Base-by-base conservation (phyloP, 2,329 filamentous ascomycete species). In the Madurella fahalii region DNA sequence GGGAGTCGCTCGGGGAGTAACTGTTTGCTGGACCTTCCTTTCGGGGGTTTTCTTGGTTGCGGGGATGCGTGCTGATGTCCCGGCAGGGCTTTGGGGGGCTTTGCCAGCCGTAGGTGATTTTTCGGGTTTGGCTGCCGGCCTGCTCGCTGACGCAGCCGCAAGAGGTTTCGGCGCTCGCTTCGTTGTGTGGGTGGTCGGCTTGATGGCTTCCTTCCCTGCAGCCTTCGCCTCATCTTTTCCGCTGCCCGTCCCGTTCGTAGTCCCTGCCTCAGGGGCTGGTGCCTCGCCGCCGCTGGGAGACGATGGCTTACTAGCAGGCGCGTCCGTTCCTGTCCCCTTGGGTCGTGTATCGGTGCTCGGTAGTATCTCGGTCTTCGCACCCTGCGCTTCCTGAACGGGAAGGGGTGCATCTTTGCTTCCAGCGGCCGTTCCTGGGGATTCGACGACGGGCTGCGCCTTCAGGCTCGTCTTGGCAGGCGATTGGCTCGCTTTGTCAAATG, bases 371-470 rank as follows among this genome's bases (percentile, higher is more conserved):
- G 62, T 42, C 32, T 52, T 58, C 8, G 51, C 9, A 45, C 53
- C 20, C 15, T 58, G 49, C 52, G 57, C 53, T 20, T 66, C 64
- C 47, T 65, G 64, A n/a, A 63, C 52, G 7, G 67, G 65, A 30
- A 25, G 17, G 11, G 34, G 9, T 8, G 43, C 18, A 39, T 32
- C 50, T 37, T 54, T 55, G 2, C 56, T 51, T 60, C 17, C 52
- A 9, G 46, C 9, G n/a, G 57, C 62, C 5, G 67, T 63, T n/a
- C 60, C 66, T 25, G 75, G 73, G 1, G 74, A 74, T 57, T 77
- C 74, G 15, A 71, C 69, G 47, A 77, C 74, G 1, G 74, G 60
- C 53, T 76, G 72, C 40, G 71, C 67, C 39, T 69, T 60, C 25
- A 71, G 59, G 44, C 66, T 71, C n/a, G 64, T 65, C 62, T 68